Conservation (phyloP, 768 basidiomycete genomes). For the Amanita exitialis region DNA sequence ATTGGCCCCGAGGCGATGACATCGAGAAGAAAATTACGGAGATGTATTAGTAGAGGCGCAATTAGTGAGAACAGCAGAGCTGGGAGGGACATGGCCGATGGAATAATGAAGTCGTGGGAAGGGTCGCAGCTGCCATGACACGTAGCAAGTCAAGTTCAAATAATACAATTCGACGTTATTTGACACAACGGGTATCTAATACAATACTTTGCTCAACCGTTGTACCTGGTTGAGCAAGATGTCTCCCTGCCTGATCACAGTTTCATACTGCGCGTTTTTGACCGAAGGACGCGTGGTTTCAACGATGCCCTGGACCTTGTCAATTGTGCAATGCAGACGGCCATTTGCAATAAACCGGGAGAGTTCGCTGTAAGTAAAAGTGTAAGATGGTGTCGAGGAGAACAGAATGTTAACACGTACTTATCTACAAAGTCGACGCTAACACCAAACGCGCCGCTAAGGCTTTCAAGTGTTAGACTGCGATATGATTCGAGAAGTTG, state of each 20-base stretch:
- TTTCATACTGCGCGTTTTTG: slow-evolving; percentile 85
- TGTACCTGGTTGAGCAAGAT: slow-evolving; percentile 80
- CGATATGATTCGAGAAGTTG: slow-evolving; percentile 91
- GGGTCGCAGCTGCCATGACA: not conserved
- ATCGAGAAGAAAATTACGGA: slow-evolving; percentile 42
- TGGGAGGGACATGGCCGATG: not conserved
- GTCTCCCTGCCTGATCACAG: slow-evolving; percentile 91
- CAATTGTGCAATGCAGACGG: slow-evolving; percentile 80
- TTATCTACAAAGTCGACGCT: slow-evolving; percentile 79
- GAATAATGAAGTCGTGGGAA: not conserved
- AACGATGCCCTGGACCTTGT: slow-evolving; percentile 91
- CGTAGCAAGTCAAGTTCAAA: not conserved
- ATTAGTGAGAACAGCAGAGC: not conserved
- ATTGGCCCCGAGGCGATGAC: slow-evolving; percentile 77
- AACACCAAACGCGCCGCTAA: slow-evolving; percentile 85
- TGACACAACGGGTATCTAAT: slow-evolving; percentile 18
- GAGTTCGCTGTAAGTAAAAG: slow-evolving; percentile 50
- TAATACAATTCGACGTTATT: not conserved
- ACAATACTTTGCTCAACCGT: slow-evolving; percentile 82
- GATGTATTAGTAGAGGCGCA: not conserved
- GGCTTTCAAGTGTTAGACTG: slow-evolving; percentile 79
- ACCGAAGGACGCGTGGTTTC: slow-evolving; percentile 68
- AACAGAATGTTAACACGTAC: slow-evolving; percentile 31
- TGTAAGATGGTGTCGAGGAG: not conserved
- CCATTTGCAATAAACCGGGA: slow-evolving; percentile 87